Base-by-base conservation (phyloP, 1,284 basidiomycete genomes). In the Rhodofomes roseus region DNA sequence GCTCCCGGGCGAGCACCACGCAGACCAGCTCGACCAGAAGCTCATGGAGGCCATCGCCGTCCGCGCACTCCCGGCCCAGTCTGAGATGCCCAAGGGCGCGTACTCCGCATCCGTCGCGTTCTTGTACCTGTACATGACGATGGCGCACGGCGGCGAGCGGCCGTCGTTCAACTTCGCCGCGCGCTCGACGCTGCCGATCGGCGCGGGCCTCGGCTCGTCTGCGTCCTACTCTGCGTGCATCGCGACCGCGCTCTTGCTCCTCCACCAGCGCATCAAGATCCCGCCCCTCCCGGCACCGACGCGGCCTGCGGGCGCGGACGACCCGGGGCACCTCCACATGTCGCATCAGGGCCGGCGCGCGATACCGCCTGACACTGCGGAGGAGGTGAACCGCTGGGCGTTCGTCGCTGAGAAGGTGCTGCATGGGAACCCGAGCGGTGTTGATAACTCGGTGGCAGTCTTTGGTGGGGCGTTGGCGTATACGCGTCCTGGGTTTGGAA, bases 201-300 rank as follows among this genome's bases (percentile, higher is more conserved):
- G 95, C n/a, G 97, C 97, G 8, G 97, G 97, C 43, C 87, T 99
- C 51, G 97, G 97, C 31, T 98, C 96, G 16, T 98, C 95, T 23
- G 97, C 97, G 1, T 95, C 97, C 7, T 97, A 92, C 77, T 96
- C 94, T 4, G 85, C 89, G 16, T 97, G 95, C 72, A 79, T 93
- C 43, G 88, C 95, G 4, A 88, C 92, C 0, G 79, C 93, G 4
- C 79, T 98, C 50, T 84, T 98, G 51, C 80, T 96, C n/a, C 76
- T 87, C 6, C 81, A 84, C 69, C 77, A 78, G 54, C 86, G 85
- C 60, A 83, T 92, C 64, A 73, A 70, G 41, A 70, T 86, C 18
- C 84, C 87, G 39, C 61, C 78, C 8, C 71, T 77, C 40, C 82
- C 84, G 31, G 73, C 78, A 29, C 80, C 78, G 25, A 67, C 70